Conservation (phyloP, 495 filamentous ascomycete genomes). For the Thozetella sp. region DNA sequence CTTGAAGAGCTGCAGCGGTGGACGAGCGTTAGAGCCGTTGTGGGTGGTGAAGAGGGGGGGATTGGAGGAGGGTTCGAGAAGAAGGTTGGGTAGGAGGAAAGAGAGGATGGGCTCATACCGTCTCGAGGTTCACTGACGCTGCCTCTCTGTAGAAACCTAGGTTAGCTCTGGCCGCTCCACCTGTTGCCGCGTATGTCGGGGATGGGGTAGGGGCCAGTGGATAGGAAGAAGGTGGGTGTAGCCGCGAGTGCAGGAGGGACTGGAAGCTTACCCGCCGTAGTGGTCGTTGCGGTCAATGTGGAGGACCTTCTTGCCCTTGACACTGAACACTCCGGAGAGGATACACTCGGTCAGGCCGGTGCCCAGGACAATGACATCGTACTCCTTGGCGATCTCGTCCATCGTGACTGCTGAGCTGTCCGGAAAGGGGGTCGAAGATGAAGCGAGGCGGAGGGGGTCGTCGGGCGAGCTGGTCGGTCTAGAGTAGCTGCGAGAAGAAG, state of each 20-base stretch:
- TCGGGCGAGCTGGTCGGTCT: neutral
- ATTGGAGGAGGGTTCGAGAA: conserved; percentile 9
- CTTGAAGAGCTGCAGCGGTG: conserved; percentile 76
- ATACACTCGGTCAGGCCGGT: conserved; percentile 99
- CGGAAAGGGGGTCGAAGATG: neutral
- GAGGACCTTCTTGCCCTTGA: conserved; percentile 98
- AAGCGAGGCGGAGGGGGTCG: conserved; percentile 4
- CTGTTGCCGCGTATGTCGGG: too few species aligned
- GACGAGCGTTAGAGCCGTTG: conserved; percentile 26
- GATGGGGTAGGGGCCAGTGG: too few species aligned
- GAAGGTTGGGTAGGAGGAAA: conserved; percentile 14
- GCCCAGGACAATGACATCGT: conserved; percentile 97
- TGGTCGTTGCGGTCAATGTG: conserved; percentile 99
- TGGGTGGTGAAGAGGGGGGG: neutral
- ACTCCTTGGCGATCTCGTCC: conserved; percentile 96
- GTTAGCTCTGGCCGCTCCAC: too few species aligned
- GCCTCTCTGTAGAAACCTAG: conserved; percentile 68
- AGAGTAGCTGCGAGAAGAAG: neutral
- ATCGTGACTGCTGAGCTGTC: conserved; percentile 45
- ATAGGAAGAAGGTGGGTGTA: too few species aligned
- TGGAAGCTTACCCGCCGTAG: conserved; percentile 86
- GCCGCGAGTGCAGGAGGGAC: too few species aligned
- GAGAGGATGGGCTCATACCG: conserved; percentile 53
- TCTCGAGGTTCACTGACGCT: conserved; percentile 91
- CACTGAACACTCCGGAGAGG: conserved; percentile 94